These are phyloP conservation scores for Mitosporidium daphniae DNA, from an alignment of 371 early-diverging fungal genomes.

Conservation along the genomic window DNA sequence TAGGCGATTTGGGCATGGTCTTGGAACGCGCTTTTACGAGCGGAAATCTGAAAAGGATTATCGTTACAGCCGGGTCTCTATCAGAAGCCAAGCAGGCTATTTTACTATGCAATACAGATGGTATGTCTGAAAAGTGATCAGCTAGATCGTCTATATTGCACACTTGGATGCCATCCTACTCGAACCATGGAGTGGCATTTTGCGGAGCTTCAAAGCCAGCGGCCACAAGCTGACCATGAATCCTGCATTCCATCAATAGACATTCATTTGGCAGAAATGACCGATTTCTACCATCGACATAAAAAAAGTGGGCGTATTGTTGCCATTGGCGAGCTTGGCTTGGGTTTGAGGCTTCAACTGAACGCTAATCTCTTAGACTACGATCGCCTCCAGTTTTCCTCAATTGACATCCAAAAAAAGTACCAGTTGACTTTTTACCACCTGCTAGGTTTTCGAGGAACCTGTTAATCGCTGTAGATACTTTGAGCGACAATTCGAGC, in stretches of 20 bases:
- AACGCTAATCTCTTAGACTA: too few species aligned
- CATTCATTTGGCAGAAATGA: too few species aligned
- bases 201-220: too few species aligned
- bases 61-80: conserved; percentile 32
- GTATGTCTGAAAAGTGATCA: conserved; percentile 3
- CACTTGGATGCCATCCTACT: conserved; percentile 58
- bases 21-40: conserved; percentile 18
- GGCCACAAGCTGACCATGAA: too few species aligned
- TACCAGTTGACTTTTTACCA: conserved; percentile 3
- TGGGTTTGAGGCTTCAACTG: too few species aligned
- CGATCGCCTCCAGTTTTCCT: conserved; percentile 43
- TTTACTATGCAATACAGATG: conserved; percentile 10
- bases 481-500: conserved; percentile 35
- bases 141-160: conserved; percentile 13
- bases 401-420: conserved; percentile 23
- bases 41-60: conserved; percentile 22
- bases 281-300: too few species aligned
- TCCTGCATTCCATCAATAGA: too few species aligned
- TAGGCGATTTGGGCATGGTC: conserved; percentile 24
- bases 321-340: conserved; percentile 63
- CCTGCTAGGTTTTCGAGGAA: background rate
- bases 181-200: too few species aligned
- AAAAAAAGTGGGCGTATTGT: too few species aligned
- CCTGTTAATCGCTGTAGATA: conserved; percentile 7
- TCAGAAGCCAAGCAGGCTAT: conserved; percentile 18